Evolutionary conservation across 1,139 yeast species (phyloP).

Genomic region (Yamadazyma diospyri): DNA sequence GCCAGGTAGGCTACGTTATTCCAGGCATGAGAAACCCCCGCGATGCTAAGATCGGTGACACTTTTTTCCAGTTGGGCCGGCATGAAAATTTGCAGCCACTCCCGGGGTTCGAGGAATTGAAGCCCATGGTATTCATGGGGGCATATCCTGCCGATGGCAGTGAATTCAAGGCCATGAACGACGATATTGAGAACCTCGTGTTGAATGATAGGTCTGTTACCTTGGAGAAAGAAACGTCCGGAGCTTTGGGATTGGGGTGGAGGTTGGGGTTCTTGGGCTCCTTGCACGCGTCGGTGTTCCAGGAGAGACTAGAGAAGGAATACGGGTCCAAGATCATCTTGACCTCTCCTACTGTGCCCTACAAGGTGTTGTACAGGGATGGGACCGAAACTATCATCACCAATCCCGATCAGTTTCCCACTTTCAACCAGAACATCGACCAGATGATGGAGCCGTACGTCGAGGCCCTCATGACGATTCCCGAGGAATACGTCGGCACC

Average conservation of each 20-base stretch:
- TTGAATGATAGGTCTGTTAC: constrained; percentile 90
- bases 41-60: constrained; percentile 91
- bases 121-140: constrained; percentile 98
- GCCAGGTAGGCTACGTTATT: constrained; percentile 91
- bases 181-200: constrained; percentile 82
- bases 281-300: constrained; percentile 90
- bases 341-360: constrained; percentile 96
- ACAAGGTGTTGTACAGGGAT: constrained; percentile 61
- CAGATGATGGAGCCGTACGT: constrained; percentile 84
- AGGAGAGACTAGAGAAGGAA: constrained; percentile 86
- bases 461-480: constrained; percentile 86
- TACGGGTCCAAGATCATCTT: constrained; percentile 90
- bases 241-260: constrained; percentile 97
- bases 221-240: constrained; percentile 85
- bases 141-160: constrained; percentile 97
- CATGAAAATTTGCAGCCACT: constrained; percentile 64
- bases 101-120: constrained; percentile 94
- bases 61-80: constrained; percentile 68
- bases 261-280: constrained; percentile 93
- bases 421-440: constrained; percentile 45
- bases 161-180: constrained; percentile 86
- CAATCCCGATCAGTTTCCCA: constrained; percentile 91
- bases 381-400: constrained; percentile 67
- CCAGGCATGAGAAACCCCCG: constrained; percentile 89
- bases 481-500: constrained; percentile 81